Conservation (phyloP, 2,329 filamentous ascomycete genomes). For the Cladosporium sphaerospermum region DNA sequence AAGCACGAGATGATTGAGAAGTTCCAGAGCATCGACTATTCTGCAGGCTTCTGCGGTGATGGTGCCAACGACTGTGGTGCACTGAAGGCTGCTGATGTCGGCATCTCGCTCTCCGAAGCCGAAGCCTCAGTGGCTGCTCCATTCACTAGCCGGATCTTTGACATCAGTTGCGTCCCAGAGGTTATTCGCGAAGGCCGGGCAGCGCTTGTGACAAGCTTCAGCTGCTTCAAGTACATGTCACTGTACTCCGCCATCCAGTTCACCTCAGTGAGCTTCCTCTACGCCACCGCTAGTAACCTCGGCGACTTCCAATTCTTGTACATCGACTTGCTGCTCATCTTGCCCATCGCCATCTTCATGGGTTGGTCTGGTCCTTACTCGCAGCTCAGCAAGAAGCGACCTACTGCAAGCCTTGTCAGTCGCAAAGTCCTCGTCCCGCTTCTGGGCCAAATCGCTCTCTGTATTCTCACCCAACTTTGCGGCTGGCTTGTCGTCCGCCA, state of each 20-base stretch:
- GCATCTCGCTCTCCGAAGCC: constrained; percentile 92
- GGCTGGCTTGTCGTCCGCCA: constrained; percentile 67
- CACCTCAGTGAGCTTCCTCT: constrained; percentile 92
- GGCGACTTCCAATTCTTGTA: constrained; percentile 98
- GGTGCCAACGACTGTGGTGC: constrained; percentile 97
- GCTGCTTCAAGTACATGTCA: constrained; percentile 99
- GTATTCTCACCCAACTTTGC: constrained; percentile 67
- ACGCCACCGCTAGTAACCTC: constrained; percentile 85
- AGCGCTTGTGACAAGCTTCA: constrained; percentile 95
- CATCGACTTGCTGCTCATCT: constrained; percentile 85
- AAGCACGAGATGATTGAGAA: constrained; percentile 98
- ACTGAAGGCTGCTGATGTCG: constrained; percentile 92
- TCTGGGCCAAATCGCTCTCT: constrained; percentile 79
- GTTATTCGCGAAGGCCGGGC: constrained; percentile 91
- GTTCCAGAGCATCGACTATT: constrained; percentile 91
- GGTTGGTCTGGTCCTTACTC: constrained; percentile 87
- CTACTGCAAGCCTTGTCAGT: constrained; percentile 86
- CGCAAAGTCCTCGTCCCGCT: constrained; percentile 86
- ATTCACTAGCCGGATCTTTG: constrained; percentile 91
- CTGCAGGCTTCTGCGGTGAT: constrained; percentile 91
- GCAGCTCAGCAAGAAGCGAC: constrained; percentile 71
- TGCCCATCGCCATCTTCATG: constrained; percentile 98
- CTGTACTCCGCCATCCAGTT: constrained; percentile 99
- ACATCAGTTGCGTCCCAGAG: constrained; percentile 90
- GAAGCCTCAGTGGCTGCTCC: constrained; percentile 98